Conservation (phyloP, 805 yeast genomes). For the Teunomyces tritomae region DNA sequence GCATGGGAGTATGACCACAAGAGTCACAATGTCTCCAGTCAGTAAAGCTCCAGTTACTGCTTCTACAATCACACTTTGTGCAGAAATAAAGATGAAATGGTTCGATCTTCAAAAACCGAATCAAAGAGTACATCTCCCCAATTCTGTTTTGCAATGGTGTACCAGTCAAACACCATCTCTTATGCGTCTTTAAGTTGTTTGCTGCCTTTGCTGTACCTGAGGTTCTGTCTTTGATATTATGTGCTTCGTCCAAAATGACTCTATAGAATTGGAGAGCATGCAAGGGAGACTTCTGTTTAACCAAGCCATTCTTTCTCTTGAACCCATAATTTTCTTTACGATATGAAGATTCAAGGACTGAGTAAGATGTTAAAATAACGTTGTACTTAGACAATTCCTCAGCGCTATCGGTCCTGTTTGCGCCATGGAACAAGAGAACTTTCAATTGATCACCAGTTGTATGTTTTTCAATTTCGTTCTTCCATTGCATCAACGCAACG, state of each 20-base stretch:
- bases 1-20: constrained; percentile 93
- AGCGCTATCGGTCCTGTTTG: constrained; percentile 60
- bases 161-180: constrained; percentile 91
- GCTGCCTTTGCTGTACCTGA: constrained; percentile 94
- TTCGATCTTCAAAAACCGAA: constrained; percentile 75
- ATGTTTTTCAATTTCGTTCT: constrained; percentile 83
- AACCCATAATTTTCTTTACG: constrained; percentile 85
- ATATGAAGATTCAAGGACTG: constrained; percentile 84
- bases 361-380: constrained; percentile 87
- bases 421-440: constrained; percentile 81
- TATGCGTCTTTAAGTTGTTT: constrained; percentile 63
- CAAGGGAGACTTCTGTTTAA: constrained; percentile 71
- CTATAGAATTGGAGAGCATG: constrained; percentile 78
- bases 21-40: constrained; percentile 79
- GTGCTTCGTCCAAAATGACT: constrained; percentile 94
- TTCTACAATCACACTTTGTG: constrained; percentile 85
- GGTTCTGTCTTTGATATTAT: constrained; percentile 92
- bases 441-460: constrained; percentile 63
- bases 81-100: constrained; percentile 92
- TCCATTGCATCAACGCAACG: constrained; percentile 99
- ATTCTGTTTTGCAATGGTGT: constrained; percentile 95
- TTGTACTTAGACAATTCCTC: constrained; percentile 63
- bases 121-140: constrained; percentile 92
- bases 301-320: constrained; percentile 63
- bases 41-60: constrained; percentile 80